Base-by-base conservation (phyloP, 306 rosid species). In the Gastrolobium bilobum region DNA sequence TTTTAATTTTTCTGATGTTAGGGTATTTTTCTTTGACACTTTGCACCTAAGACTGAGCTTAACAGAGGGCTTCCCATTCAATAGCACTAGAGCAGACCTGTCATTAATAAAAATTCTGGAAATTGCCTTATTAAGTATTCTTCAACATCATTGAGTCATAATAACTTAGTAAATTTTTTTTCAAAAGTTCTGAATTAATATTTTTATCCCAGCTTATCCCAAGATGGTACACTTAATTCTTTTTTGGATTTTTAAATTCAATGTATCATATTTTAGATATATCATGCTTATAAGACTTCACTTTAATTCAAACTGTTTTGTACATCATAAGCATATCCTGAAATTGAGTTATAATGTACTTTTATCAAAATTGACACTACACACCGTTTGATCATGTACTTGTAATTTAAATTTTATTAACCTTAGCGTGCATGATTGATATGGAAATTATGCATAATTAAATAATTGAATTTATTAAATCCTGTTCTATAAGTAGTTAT, bases 191-290 rank as follows among this genome's bases (percentile, higher is more conserved):
- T 8, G 39, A n/a, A 73, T 46, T 26, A 8, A 57, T 43, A 40
- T 43, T 11, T 73, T 43, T n/a, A 40, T 38, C n/a, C 42, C 64
- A 58, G 4, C 31, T 31, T 31, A 31, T 73, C 13, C 29, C 39
- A 71, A 3, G 53, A 29, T 39, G 52, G 46, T 39, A 29, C 30
- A 13, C 13, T 43, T 57, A 34, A 73, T 58, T 56, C 54, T 26
- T 54, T 11, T 72, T 54, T 72, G 39, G 40, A 54, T 2, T 39
- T 72, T 62, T 50, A 48, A n/a, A 63, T 61, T 35, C 72, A 20
- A 20, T 20, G 26, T 20, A 4, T 51, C 10, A 15, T 35, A 70
- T 70, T 51, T 9, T 65, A 9, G 53, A 15, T 10, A 72, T 54
- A 11, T 29, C 26, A 58, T 52, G 48, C 43, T 56, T 3, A 11